Evolutionary conservation across 805 yeast species (phyloP).

Genomic region (Candida yuanshanica): DNA sequence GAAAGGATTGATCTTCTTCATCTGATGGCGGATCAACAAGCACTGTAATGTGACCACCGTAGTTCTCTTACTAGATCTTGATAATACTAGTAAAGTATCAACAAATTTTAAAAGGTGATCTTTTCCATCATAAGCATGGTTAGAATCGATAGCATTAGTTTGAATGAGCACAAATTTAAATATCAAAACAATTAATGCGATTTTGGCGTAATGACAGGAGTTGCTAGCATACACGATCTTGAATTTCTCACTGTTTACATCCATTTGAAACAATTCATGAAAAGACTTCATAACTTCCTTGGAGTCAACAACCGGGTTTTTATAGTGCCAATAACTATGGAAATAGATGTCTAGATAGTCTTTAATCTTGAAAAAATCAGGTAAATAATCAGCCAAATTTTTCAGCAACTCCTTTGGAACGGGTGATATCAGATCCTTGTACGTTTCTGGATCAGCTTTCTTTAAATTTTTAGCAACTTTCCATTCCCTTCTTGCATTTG

Average conservation of each 20-base stretch:
- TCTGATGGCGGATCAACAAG: slow-evolving; percentile 10
- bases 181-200: slow-evolving; percentile 14
- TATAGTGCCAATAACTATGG: slow-evolving; percentile 13
- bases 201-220: slow-evolving; percentile 16
- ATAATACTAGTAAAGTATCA: slow-evolving; percentile 12
- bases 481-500: slow-evolving; percentile 21
- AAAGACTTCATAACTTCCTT: not conserved
- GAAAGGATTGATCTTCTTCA: slow-evolving; percentile 14
- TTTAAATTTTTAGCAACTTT: slow-evolving; percentile 11
- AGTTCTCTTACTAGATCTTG: slow-evolving; percentile 8
- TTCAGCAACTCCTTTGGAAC: slow-evolving; percentile 10
- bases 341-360: slow-evolving; percentile 12
- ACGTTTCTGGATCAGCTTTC: slow-evolving; percentile 5
- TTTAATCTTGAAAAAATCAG: slow-evolving; percentile 13
- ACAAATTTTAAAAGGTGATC: slow-evolving; percentile 12
- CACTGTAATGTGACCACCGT: slow-evolving; percentile 21
- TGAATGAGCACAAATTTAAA: slow-evolving; percentile 9
- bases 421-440: slow-evolving; percentile 6
- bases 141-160: slow-evolving; percentile 2
- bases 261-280: slow-evolving; percentile 8
- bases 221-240: slow-evolving; percentile 8
- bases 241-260: slow-evolving; percentile 4
- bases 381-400: slow-evolving; percentile 14
- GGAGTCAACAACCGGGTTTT: slow-evolving; percentile 15
- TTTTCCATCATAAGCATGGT: slow-evolving; percentile 8